These are phyloP conservation scores for Ramaria sp. DNA, from an alignment of 768 basidiomycete species.

Conservation along the genomic window DNA sequence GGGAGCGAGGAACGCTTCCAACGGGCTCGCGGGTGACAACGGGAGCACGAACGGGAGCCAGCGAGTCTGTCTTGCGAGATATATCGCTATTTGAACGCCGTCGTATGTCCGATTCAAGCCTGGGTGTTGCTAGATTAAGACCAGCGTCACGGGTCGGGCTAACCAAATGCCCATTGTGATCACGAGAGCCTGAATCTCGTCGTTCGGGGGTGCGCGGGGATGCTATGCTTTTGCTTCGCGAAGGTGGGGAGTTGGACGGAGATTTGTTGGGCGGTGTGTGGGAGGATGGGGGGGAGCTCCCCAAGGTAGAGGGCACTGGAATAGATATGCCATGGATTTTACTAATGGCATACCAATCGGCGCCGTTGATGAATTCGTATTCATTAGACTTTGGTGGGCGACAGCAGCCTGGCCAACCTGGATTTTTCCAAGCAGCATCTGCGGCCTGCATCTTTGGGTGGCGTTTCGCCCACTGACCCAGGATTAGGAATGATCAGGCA, in stretches of 20 bases:
- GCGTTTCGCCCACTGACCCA: constrained; percentile 55
- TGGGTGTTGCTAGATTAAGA: not conserved
- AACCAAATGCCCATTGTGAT: not conserved
- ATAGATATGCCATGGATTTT: constrained; percentile 37
- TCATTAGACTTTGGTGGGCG: constrained; percentile 57
- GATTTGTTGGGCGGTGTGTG: constrained; percentile 1
- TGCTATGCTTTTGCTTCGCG: not conserved
- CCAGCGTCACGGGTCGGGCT: not conserved
- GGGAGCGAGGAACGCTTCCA: not conserved
- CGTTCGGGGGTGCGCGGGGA: not conserved
- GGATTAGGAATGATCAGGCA: constrained; percentile 16
- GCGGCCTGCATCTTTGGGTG: constrained; percentile 29
- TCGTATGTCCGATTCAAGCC: not conserved
- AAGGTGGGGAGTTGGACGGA: not conserved
- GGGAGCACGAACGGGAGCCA: not conserved
- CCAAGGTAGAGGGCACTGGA: not conserved
- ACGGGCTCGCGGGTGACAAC: constrained; percentile 1
- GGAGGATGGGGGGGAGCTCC: not conserved
- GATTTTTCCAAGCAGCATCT: constrained; percentile 43
- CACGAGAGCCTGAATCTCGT: constrained; percentile 1
- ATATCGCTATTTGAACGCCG: not conserved
- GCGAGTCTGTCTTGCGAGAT: not conserved
- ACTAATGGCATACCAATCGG: constrained; percentile 76
- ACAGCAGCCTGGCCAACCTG: constrained; percentile 86
- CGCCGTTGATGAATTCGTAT: constrained; percentile 50